Evolutionary conservation across 345 rosid species (phyloP), one percentile per base, ranked within the genome.

Genomic region (Populus nigra): DNA sequence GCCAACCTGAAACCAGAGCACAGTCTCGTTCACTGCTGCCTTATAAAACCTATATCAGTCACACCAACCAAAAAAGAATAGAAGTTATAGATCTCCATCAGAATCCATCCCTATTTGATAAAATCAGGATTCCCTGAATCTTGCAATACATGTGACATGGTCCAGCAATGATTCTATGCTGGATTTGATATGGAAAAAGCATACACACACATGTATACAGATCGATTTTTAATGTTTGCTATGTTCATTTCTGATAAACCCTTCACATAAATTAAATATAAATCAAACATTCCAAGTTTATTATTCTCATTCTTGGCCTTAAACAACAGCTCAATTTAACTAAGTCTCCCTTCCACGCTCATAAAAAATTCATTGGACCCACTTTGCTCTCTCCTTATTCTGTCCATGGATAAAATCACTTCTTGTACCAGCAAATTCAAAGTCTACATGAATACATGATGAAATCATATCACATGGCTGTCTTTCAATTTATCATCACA

Each of bases 1-100:
- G 94, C 94, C 93, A 96, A 96, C 99, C 99, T 96, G 99, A 96
- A 93, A 96, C 99, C 99, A 92, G 68, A 96, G 87, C 85, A 91
- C 86, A 36, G 93, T 86, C 77, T 76, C 83, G 78, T 92, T 89
- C 9, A 33, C 88, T n/a, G 84, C 87, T 78, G 89, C 94, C 83
- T 83, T 93, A 85, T 96, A 96, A 84, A 92, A 96, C 88, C 99
- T 93, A 89, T 50, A 78, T 62, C 41, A 79, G 39, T 69, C 67
- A 47, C 39, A 74, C 31, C 5, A 69, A 77, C 29, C 43, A 70
- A 74, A 70, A 36, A 45, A 5, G 29, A 41, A 20, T 7, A 12
- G 22, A 25, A 1, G 41, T 49, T 72, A 71, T n/a, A 76, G 38
- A 55, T 22, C 16, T 55, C 63, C 68, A 68, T 67, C 23, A 72